Percentiles rank a stretch among this genome's conserved stretches.
phyloP scores from a whole-genome alignment of 2,329 filamentous ascomycete genomes.

The Ophiocordyceps camponoti-floridani region DNA sequence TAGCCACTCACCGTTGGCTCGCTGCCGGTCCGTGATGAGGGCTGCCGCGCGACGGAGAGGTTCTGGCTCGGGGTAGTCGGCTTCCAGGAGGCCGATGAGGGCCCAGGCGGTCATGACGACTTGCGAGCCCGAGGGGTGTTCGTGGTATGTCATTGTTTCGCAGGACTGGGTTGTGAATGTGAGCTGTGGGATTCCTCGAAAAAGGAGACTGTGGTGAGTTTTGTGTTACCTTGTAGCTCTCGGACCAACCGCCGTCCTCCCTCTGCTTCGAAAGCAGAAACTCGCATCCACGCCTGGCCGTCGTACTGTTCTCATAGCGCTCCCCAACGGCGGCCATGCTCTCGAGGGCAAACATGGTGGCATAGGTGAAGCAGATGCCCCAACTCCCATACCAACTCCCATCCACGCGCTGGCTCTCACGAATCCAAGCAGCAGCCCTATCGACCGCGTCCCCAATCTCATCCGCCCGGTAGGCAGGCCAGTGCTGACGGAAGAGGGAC shows the following conservation, averaged over 20 bases:
- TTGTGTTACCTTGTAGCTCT: conserved; percentile 65
- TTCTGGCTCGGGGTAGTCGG: conserved; percentile 57
- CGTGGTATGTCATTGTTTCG: conserved; percentile 56
- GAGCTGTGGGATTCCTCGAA: too few relatives aligned
- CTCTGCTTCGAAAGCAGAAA: conserved; percentile 77
- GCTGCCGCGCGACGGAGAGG: conserved; percentile 57
- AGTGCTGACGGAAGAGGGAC: conserved; percentile 62
- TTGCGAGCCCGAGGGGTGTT: conserved; percentile 60
- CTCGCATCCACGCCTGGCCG: conserved; percentile 59
- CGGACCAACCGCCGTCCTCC: conserved; percentile 87
- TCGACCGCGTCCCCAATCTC: conserved; percentile 61
- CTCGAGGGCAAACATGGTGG: conserved; percentile 89
- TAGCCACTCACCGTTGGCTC: conserved; percentile 79
- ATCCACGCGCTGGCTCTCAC: conserved; percentile 55
- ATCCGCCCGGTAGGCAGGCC: conserved; percentile 57
- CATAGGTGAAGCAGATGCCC: conserved; percentile 97
- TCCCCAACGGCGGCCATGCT: conserved; percentile 69
- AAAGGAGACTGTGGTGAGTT: too few relatives aligned
- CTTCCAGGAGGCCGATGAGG: conserved; percentile 64
- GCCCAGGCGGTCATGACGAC: conserved; percentile 95
- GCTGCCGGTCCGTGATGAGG: conserved; percentile 73
- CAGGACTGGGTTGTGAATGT: conserved; percentile 35
- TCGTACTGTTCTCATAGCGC: conserved; percentile 54
- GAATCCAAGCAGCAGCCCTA: conserved; percentile 68
- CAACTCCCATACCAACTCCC: conserved; percentile 97